Base-by-base conservation (phyloP, 1,139 yeast genomes). In the Sugiyamaella pinicola region DNA sequence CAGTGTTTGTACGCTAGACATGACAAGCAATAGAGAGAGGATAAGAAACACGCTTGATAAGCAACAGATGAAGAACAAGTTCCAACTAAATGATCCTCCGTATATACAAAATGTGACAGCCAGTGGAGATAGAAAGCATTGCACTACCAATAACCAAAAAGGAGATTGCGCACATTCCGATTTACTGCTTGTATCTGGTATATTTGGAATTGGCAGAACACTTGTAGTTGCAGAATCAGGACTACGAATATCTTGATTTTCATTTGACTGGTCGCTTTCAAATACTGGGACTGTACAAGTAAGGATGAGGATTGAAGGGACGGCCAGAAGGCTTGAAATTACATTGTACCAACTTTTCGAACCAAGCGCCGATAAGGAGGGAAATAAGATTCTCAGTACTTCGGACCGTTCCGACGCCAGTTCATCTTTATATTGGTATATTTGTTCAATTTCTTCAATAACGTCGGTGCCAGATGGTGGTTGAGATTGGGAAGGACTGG, bases 231-330 rank as follows among this genome's bases (percentile, higher is more conserved):
- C n/a, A n/a, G n/a, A 24, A 10, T 22, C 48, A 6, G 41, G 38
- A 7, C 33, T 37, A 10, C 10, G 6, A 9, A 45, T 12, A 29
- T 41, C 54, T 26, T 57, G 58, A 7, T 60, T 57, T n/a, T 60
- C 62, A 12, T 39, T 24, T 17, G 28, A n/a, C 8, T 28, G 31
- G 5, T 24, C 46, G 12, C 61, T 62, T 28, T 67, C 69, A 42
- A 73, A 65, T 1, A 80, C 83, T 0, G 87, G 86, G 1, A 77
- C 71, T 0, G 84, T 74, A 3, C 78, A 38, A 18, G 80, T 71
- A 15, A 82, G 67, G 2, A 78, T 42, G 1, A 79, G 56, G 0
- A 77, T 71, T 1, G 79, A 66, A 1, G 84, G 84, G 0, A 77
- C 67, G 6, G 73, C 64, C 12, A 69, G 53, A 6, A 77, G 62